These are phyloP conservation scores for Polyporus tsugae DNA, from an alignment of 1,284 basidiomycete genomes.

Conservation along the genomic window DNA sequence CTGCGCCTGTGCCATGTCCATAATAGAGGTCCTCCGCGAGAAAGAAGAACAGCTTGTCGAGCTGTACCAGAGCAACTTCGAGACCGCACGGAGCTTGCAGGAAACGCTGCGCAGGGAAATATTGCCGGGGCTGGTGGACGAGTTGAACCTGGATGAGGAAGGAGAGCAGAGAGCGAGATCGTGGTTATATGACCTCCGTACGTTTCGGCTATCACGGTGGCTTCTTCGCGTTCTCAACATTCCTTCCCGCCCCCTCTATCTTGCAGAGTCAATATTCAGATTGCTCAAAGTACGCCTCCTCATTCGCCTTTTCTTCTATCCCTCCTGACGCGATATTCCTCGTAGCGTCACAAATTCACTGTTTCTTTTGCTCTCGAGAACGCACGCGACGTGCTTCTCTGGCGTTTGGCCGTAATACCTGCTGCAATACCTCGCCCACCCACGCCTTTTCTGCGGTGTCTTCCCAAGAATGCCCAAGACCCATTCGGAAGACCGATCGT, in stretches of 20 bases:
- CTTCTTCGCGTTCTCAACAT: slow-evolving; percentile 10
- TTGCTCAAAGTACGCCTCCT: slow-evolving; percentile 60
- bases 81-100: slow-evolving; percentile 56
- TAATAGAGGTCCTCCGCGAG: slow-evolving; percentile 30
- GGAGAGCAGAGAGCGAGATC: slow-evolving; percentile 58
- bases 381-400: slow-evolving; percentile 60
- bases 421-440: slow-evolving; percentile 40
- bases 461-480: slow-evolving; percentile 61
- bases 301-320: slow-evolving; percentile 16
- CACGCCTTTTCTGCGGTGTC: slow-evolving; percentile 50
- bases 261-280: slow-evolving; percentile 69
- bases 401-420: slow-evolving; percentile 63
- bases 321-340: slow-evolving; percentile 12
- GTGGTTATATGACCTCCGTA: slow-evolving; percentile 66
- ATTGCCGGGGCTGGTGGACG: slow-evolving; percentile 64
- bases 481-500: slow-evolving; percentile 71
- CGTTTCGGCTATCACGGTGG: slow-evolving; percentile 19
- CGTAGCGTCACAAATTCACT: slow-evolving; percentile 72
- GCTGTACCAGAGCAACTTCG: slow-evolving; percentile 55
- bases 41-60: slow-evolving; percentile 35
- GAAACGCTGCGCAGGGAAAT: slow-evolving; percentile 60
- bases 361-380: slow-evolving; percentile 69
- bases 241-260: background rate
- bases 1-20: slow-evolving; percentile 26
- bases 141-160: slow-evolving; percentile 57